Percentiles rank a stretch among this genome's conserved stretches.
Evolutionary conservation across 805 yeast species (phyloP).

Genomic region (Candida caryicola): DNA sequence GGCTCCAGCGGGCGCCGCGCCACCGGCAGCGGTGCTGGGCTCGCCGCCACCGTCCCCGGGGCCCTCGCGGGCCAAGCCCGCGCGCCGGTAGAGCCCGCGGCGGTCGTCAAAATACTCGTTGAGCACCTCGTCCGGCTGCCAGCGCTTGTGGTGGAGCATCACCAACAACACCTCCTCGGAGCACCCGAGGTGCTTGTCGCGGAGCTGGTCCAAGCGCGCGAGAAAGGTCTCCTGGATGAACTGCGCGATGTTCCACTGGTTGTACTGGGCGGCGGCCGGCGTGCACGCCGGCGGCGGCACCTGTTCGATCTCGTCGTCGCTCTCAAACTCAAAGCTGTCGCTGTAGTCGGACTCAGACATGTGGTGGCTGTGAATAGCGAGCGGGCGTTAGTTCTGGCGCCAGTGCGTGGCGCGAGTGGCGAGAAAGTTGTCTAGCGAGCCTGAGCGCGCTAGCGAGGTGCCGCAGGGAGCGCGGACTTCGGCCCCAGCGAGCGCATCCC

Average conservation of each 20-base stretch:
- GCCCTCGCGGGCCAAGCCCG: constrained; percentile 22
- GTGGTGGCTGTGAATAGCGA: constrained; percentile 2
- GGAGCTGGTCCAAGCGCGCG: constrained; percentile 20
- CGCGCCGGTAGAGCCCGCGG: constrained; percentile 19
- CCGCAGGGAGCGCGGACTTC: too few relatives aligned
- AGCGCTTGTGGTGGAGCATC: constrained; percentile 35
- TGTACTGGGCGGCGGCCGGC: constrained; percentile 13
- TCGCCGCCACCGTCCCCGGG: not conserved
- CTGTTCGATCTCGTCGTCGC: constrained; percentile 11
- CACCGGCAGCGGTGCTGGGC: not conserved
- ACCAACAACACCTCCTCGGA: constrained; percentile 29
- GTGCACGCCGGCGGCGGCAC: constrained; percentile 11
- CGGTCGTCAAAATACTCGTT: constrained; percentile 35
- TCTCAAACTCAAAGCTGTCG: constrained; percentile 2
- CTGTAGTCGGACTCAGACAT: constrained; percentile 7
- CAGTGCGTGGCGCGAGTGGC: too few relatives aligned
- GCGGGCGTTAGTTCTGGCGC: constrained; percentile 20
- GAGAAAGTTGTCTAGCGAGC: too few relatives aligned
- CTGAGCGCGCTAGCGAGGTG: too few relatives aligned
- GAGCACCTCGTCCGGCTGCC: constrained; percentile 41
- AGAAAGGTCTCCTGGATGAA: constrained; percentile 25
- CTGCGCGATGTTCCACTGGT: constrained; percentile 26
- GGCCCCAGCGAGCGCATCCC: too few relatives aligned
- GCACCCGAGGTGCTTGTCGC: constrained; percentile 23
- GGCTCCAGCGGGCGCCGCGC: too few relatives aligned